A percentile compares a stretch with the other conserved stretches of the same genome.
Conservation (phyloP, 108 stramenopile genomes). For the Ochromonas danica region DNA sequence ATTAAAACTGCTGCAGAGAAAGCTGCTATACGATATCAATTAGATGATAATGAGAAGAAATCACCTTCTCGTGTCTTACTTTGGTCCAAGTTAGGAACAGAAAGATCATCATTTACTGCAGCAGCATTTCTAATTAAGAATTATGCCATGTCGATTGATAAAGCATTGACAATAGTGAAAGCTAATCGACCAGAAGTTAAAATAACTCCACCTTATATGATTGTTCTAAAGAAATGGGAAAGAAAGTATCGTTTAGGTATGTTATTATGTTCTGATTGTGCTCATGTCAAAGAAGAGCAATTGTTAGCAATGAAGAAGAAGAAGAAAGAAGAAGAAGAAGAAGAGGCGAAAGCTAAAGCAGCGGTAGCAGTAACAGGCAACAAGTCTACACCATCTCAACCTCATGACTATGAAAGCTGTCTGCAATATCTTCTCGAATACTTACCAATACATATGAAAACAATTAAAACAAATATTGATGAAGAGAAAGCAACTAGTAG, state of each 20-base stretch:
- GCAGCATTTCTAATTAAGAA: slow-evolving; percentile 1
- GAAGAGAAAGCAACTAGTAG: background rate
- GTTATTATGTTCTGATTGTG: slow-evolving; percentile 18
- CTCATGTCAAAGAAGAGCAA: too few relatives aligned
- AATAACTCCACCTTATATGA: background rate
- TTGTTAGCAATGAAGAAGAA: too few relatives aligned
- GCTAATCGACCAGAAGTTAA: background rate
- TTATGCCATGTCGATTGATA: background rate
- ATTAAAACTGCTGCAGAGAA: slow-evolving; percentile 17
- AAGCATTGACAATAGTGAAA: slow-evolving; percentile 16
- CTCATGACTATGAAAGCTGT: too few relatives aligned
- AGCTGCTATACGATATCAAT: background rate
- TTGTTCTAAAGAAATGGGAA: background rate
- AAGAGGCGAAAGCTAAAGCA: background rate
- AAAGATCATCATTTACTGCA: background rate
- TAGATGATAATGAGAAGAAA: background rate
- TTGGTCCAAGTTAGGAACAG: slow-evolving; percentile 10
- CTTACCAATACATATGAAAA: background rate
- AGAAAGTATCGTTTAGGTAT: background rate
- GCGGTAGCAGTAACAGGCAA: background rate
- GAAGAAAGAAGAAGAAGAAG: too few relatives aligned
- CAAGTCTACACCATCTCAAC: background rate
- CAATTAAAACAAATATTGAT: background rate
- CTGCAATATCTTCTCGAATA: too few relatives aligned
- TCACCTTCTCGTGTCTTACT: background rate